A percentile compares a stretch with the other conserved stretches of the same genome.
These are phyloP conservation scores for Plicaturopsis crispa DNA, from an alignment of 768 basidiomycete species.

Conservation along the genomic window DNA sequence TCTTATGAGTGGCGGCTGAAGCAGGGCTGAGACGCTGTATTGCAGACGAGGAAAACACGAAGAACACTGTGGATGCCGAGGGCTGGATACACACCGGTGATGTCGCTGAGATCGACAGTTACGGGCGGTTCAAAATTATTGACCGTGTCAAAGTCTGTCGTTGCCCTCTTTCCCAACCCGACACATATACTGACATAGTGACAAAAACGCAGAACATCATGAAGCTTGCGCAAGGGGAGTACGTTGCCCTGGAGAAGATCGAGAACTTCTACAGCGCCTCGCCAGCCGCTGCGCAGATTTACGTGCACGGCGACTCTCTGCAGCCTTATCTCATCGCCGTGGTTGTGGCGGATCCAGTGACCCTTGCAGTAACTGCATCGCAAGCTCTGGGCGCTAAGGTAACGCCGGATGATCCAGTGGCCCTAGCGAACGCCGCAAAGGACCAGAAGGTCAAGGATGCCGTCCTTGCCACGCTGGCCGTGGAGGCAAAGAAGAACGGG, in stretches of 20 bases:
- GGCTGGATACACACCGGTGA: conserved; percentile 94
- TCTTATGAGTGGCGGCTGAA: too few species aligned
- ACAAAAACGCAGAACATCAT: conserved; percentile 83
- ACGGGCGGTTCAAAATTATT: conserved; percentile 82
- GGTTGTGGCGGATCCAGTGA: conserved; percentile 75
- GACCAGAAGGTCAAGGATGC: conserved; percentile 54
- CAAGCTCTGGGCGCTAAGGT: conserved; percentile 44
- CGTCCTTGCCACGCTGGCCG: conserved; percentile 46
- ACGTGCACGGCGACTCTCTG: conserved; percentile 85
- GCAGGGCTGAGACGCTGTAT: too few species aligned
- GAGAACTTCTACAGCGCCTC: conserved; percentile 72
- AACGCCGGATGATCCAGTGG: conserved; percentile 37
- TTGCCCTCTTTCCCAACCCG: not conserved
- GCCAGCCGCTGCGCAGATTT: conserved; percentile 70
- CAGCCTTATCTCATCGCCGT: conserved; percentile 82
- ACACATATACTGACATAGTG: too few species aligned
- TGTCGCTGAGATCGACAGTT: conserved; percentile 72
- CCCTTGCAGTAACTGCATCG: conserved; percentile 54
- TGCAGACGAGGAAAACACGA: conserved; percentile 82
- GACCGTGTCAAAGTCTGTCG: conserved; percentile 82
- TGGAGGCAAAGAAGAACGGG: conserved; percentile 51
- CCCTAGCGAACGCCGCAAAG: conserved; percentile 44
- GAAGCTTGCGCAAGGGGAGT: conserved; percentile 98
- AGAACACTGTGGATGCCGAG: conserved; percentile 70
- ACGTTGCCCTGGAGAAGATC: conserved; percentile 94